A percentile compares a stretch with the other conserved stretches of the same genome.
These are phyloP conservation scores for Rhodofomes roseus DNA, from an alignment of 1,284 basidiomycete genomes.

Conservation along the genomic window DNA sequence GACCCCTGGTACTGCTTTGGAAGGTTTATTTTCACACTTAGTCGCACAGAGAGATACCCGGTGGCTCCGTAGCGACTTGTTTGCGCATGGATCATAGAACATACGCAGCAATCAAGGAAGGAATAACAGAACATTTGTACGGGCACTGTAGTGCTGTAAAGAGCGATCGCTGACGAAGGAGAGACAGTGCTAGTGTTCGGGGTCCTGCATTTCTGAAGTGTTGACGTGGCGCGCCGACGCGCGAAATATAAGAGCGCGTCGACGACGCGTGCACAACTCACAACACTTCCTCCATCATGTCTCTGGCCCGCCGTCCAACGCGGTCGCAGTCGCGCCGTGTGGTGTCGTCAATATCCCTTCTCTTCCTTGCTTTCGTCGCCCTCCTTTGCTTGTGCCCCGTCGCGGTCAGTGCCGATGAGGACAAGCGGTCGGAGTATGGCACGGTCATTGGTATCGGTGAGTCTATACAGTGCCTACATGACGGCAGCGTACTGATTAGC, in stretches of 20 bases:
- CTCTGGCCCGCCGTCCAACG: constrained; percentile 43
- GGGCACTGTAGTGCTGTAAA: too few relatives aligned
- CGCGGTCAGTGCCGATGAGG: constrained; percentile 50
- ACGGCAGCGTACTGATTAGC: constrained; percentile 18
- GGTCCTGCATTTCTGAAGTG: constrained; percentile 3
- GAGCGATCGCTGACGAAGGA: background rate
- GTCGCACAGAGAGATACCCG: too few relatives aligned
- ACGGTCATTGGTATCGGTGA: constrained; percentile 94
- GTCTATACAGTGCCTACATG: constrained; percentile 26
- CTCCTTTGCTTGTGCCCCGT: constrained; percentile 60
- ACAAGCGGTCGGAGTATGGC: constrained; percentile 70
- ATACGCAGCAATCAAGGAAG: too few relatives aligned
- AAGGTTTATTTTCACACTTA: too few relatives aligned
- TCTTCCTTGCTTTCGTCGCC: constrained; percentile 62
- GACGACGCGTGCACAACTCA: background rate
- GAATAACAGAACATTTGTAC: too few relatives aligned
- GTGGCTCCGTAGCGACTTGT: too few relatives aligned
- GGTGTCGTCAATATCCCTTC: constrained; percentile 60
- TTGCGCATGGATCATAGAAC: too few relatives aligned
- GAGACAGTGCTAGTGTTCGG: background rate
- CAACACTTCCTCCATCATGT: constrained; percentile 31
- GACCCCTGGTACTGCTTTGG: background rate
- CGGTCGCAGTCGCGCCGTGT: constrained; percentile 56
- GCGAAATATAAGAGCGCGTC: constrained; percentile 3
- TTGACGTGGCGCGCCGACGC: constrained; percentile 15